These are phyloP conservation scores for Aspergillus hiratsukae DNA, from an alignment of 2,329 filamentous ascomycete species.

Conservation along the genomic window DNA sequence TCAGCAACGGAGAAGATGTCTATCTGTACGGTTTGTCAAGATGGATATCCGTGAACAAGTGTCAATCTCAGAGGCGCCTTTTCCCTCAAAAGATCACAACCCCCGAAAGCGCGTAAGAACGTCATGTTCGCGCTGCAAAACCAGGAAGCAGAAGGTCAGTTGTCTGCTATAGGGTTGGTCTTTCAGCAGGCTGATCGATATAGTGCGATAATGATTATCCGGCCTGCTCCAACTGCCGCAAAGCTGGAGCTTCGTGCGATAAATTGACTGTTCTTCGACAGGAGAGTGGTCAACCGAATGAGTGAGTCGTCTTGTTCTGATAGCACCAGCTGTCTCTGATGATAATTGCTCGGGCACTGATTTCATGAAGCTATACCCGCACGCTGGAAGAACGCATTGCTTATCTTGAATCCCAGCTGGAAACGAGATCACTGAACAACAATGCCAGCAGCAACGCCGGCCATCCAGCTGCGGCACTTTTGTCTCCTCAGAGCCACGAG, in stretches of 20 bases:
- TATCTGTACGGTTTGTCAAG: background rate
- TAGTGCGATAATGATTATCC: slow-evolving; percentile 46
- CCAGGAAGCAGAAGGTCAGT: slow-evolving; percentile 42
- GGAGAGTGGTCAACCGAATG: slow-evolving; percentile 33
- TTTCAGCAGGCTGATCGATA: background rate
- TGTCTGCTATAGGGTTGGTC: background rate
- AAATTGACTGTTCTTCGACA: slow-evolving; percentile 38
- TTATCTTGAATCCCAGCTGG: slow-evolving; percentile 37
- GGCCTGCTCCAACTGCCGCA: slow-evolving; percentile 43
- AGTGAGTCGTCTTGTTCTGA: slow-evolving; percentile 20
- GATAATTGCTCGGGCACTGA: slow-evolving; percentile 6
- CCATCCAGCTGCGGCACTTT: slow-evolving; percentile 18
- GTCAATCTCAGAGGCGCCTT: slow-evolving; percentile 3
- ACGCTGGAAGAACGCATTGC: slow-evolving; percentile 41
- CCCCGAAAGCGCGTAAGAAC: slow-evolving; percentile 44
- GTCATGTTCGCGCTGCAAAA: slow-evolving; percentile 45
- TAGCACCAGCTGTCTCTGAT: background rate
- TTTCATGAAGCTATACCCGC: slow-evolving; percentile 35
- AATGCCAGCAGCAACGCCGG: slow-evolving; percentile 12
- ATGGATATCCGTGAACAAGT: slow-evolving; percentile 19
- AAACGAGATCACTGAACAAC: slow-evolving; percentile 12
- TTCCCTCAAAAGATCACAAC: slow-evolving; percentile 31
- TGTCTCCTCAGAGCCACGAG: slow-evolving; percentile 20
- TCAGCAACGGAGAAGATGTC: background rate
- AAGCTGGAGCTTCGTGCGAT: slow-evolving; percentile 40